Percentiles rank a stretch among this genome's conserved stretches.
Evolutionary conservation across 345 rosid species (phyloP).

Genomic region (Turnera subulata): DNA sequence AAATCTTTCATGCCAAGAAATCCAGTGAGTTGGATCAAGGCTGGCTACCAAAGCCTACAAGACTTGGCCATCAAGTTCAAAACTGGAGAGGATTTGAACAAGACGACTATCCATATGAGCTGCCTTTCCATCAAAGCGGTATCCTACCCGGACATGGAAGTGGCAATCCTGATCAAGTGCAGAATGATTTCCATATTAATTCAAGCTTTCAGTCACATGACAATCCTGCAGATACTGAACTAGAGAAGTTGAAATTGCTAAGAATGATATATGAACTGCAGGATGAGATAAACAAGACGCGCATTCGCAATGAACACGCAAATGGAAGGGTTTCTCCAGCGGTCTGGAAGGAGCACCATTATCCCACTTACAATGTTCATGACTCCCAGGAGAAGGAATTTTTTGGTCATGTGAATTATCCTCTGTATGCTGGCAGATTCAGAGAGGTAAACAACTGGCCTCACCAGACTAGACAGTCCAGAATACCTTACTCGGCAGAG

Average conservation of each 20-base stretch:
- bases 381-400: slow-evolving; percentile 21
- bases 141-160: slow-evolving; percentile 36
- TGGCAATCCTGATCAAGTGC: slow-evolving; percentile 42
- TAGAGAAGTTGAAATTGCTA: slow-evolving; percentile 46
- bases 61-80: slow-evolving; percentile 32
- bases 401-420: slow-evolving; percentile 10
- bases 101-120: slow-evolving; percentile 33
- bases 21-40: slow-evolving; percentile 28
- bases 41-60: slow-evolving; percentile 32
- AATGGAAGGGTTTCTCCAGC: slow-evolving; percentile 25
- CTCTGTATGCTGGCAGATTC: slow-evolving; percentile 24
- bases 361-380: slow-evolving; percentile 17
- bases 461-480: slow-evolving; percentile 27
- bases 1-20: slow-evolving; percentile 25
- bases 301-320: slow-evolving; percentile 23
- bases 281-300: slow-evolving; percentile 42
- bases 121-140: slow-evolving; percentile 37
- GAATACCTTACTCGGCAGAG: slow-evolving; percentile 48
- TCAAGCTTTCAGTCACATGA: slow-evolving; percentile 34
- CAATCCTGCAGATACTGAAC: slow-evolving; percentile 36
- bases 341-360: slow-evolving; percentile 29
- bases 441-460: slow-evolving; percentile 31
- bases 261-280: slow-evolving; percentile 53
- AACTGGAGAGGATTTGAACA: slow-evolving; percentile 36
- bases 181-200: slow-evolving; percentile 31